Percentiles rank a stretch among this genome's conserved stretches.
phyloP scores from a whole-genome alignment of 805 yeast genomes.

The Suhomyces kilbournensis region DNA sequence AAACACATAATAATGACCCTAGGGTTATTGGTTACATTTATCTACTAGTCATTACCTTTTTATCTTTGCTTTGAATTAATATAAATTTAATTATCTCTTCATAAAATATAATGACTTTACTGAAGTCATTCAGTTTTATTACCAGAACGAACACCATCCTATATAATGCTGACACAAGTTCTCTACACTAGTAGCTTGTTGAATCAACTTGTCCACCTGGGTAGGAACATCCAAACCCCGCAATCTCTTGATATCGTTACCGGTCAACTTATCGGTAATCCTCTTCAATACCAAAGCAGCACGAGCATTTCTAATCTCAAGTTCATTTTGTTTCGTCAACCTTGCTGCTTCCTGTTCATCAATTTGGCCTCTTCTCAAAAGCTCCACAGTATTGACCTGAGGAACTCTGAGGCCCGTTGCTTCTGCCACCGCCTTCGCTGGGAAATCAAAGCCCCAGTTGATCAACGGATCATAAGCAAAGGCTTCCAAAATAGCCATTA shows the following conservation, averaged over 20 bases:
- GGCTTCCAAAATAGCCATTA: conserved; percentile 97
- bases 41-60: too few relatives aligned
- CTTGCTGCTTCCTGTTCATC: conserved; percentile 73
- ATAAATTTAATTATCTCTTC: too few relatives aligned
- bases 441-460: conserved; percentile 97
- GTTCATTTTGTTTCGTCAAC: conserved; percentile 66
- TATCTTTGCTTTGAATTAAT: too few relatives aligned
- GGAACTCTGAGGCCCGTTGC: conserved; percentile 70
- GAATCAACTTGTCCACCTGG: conserved; percentile 91
- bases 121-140: conserved; percentile 3
- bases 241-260: conserved; percentile 81
- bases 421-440: conserved; percentile 72
- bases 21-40: too few relatives aligned
- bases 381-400: conserved; percentile 64
- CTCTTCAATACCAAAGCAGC: conserved; percentile 87
- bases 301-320: conserved; percentile 79
- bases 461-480: conserved; percentile 98
- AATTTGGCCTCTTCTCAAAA: conserved; percentile 68
- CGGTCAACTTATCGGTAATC: conserved; percentile 88
- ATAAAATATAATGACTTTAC: too few relatives aligned
- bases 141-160: conserved; percentile 99
- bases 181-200: conserved; percentile 95
- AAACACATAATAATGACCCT: too few relatives aligned
- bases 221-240: conserved; percentile 74
- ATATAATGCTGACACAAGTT: conserved; percentile 94